A percentile compares a stretch with the other conserved stretches of the same genome.
phyloP scores from a whole-genome alignment of 2,329 filamentous ascomycete species.

The Tolypocladium amazonense region DNA sequence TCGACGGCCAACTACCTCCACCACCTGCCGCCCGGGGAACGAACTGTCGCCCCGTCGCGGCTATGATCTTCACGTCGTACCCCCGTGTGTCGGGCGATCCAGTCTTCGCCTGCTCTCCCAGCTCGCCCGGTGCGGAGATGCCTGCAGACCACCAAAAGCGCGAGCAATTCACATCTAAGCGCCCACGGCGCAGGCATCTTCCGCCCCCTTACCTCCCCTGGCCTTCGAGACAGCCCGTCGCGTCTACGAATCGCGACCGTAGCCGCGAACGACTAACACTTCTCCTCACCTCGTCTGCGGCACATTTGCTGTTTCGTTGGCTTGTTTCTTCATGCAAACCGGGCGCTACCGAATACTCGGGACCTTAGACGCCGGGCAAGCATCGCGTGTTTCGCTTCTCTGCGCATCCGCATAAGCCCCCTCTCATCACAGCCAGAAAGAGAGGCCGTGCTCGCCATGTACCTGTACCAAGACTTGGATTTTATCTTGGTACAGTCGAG shows the following conservation, averaged over 20 bases:
- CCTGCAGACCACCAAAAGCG: not conserved
- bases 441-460: not conserved
- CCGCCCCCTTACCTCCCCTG: not conserved
- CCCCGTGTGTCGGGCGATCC: not conserved
- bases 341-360: conserved; percentile 20
- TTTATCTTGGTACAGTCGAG: not conserved
- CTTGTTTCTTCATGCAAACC: conserved; percentile 12
- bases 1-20: not conserved
- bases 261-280: not conserved
- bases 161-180: not conserved
- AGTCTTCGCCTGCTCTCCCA: not conserved
- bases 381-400: not conserved
- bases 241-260: not conserved
- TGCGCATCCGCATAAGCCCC: not conserved
- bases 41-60: not conserved
- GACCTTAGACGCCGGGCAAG: conserved; percentile 3
- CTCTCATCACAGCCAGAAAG: not conserved
- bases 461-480: not conserved
- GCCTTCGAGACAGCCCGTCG: not conserved
- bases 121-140: not conserved
- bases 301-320: not conserved
- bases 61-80: not conserved
- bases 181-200: not conserved
- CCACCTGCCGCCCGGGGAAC: not conserved
- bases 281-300: not conserved